Base-by-base conservation (phyloP, 2,329 filamentous ascomycete species). In the Ophiostoma tasmaniense region DNA sequence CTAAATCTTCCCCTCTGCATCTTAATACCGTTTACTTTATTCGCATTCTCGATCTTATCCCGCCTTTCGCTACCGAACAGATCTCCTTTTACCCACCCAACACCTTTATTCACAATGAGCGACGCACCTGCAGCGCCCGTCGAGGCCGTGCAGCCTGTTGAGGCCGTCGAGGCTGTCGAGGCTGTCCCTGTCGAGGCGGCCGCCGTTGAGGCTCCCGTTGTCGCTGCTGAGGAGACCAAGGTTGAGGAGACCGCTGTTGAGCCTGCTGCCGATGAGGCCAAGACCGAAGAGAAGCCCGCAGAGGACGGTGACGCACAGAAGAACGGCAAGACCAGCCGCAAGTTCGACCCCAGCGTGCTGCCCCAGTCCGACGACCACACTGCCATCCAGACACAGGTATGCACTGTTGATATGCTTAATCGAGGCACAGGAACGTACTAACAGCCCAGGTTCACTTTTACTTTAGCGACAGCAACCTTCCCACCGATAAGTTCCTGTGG, bases 381-480 rank as follows among this genome's bases (percentile, higher is more conserved):
- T 30, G 86, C 90, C 79, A 97, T 97, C 75, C 90, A 92, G 77
- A 89, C 89, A 76, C 93, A 96, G 84, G 90, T 91, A 82, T 77
- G 30, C 20, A 45, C 66, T 20, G 6, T 7, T 20, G 17, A 25
- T 13, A 25, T 10, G 22, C 20, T 22, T 8, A 3, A 25, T 55
- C 2, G n/a, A 55, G 8, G 50, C 14, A 14, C 25, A 25, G 10
- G 8, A 4, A 22, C 17, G 3, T 28, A 55, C 35, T 59, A n/a
- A 20, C 28, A n/a, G 67, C 37, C 2, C 73, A 96, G 90, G 91
- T 97, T 74, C 93, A 97, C 78, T 97, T 97, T 80, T 97, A 97
- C 84, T 96, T 97, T 80, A 91, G 91, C 75, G 91, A 96, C 78
- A 91, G 89, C 75, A 97, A 97, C 80, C 87, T 99, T 50, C 89